Evolutionary conservation across 2,329 filamentous ascomycete genomes (phyloP).

Genomic region (Ophiocordyceps sinensis): DNA sequence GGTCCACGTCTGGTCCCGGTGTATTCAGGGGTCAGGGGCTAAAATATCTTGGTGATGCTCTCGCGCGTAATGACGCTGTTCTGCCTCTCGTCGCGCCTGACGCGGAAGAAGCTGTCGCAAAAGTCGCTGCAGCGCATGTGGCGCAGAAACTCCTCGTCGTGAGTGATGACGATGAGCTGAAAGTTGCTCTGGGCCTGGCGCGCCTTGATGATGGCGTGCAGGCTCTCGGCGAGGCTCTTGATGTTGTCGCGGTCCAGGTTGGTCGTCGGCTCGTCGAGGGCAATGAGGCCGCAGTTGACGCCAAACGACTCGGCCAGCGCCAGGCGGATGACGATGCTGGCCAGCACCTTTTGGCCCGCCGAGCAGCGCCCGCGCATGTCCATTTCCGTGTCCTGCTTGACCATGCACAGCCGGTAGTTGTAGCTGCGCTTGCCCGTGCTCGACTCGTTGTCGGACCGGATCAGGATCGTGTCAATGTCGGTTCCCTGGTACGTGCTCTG

Average conservation of each 20-base stretch:
- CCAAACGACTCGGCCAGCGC: conserved; percentile 95
- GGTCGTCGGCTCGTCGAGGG: conserved; percentile 92
- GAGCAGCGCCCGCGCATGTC: conserved; percentile 98
- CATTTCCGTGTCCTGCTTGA: conserved; percentile 95
- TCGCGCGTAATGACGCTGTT: conserved; percentile 73
- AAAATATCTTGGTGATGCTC: conserved; percentile 37
- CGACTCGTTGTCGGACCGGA: conserved; percentile 78
- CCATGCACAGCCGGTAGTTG: conserved; percentile 97
- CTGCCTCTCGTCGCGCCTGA: conserved; percentile 69
- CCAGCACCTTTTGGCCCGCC: conserved; percentile 90
- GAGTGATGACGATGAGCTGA: conserved; percentile 95
- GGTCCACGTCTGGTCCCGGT: too few species aligned
- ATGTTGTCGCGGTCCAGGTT: conserved; percentile 96
- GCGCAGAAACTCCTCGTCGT: conserved; percentile 90
- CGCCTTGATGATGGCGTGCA: conserved; percentile 76
- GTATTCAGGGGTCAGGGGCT: too few species aligned
- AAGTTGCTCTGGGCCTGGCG: conserved; percentile 84
- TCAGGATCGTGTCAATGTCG: conserved; percentile 92
- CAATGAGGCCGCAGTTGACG: conserved; percentile 88
- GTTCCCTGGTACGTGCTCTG: conserved; percentile 92
- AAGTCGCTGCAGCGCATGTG: conserved; percentile 93
- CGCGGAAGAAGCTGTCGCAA: conserved; percentile 80
- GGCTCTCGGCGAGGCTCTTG: conserved; percentile 65
- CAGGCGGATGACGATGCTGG: conserved; percentile 92
- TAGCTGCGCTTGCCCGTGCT: conserved; percentile 63